Conservation (phyloP, 371 early-diverging fungal species). For the Zopfochytrium polystomum region DNA sequence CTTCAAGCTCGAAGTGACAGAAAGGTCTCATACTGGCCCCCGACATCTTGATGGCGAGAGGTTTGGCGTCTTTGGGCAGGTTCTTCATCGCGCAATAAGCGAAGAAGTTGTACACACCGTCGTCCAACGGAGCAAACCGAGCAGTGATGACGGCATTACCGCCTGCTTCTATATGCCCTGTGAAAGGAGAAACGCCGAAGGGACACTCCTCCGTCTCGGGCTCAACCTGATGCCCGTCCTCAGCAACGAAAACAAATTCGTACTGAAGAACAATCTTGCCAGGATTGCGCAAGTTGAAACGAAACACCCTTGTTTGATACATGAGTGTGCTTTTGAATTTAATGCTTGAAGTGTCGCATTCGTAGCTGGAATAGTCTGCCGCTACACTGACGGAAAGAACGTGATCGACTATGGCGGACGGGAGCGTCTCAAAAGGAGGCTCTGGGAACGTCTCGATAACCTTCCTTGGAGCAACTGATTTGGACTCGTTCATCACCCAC, state of each 20-base stretch:
- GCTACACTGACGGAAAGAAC: constrained; percentile 36
- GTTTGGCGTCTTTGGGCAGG: constrained; percentile 32
- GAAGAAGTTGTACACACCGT: constrained; percentile 29
- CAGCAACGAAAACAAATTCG: constrained; percentile 30
- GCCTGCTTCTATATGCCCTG: constrained; percentile 40
- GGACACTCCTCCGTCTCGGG: constrained; percentile 39
- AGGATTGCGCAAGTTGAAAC: constrained; percentile 42
- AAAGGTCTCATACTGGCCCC: constrained; percentile 49
- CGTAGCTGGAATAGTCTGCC: constrained; percentile 48
- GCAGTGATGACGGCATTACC: constrained; percentile 38
- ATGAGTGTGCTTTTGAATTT: constrained; percentile 55
- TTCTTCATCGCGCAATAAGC: constrained; percentile 38
- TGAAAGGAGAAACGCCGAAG: constrained; percentile 37
- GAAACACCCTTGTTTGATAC: constrained; percentile 49
- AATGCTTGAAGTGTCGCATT: constrained; percentile 41
- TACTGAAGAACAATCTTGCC: constrained; percentile 43
- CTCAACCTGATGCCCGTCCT: constrained; percentile 30
- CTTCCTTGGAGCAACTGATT: constrained; percentile 28
- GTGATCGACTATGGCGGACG: constrained; percentile 21
- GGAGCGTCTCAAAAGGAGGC: constrained; percentile 37
- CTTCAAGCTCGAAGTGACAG: constrained; percentile 58
- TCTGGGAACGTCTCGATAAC: constrained; percentile 41
- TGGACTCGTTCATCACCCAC: constrained; percentile 34
- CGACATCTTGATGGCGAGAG: constrained; percentile 29
- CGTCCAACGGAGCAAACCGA: constrained; percentile 49